Percentiles rank a stretch among this genome's conserved stretches.
phyloP scores from a whole-genome alignment of 179 eudicot species.

The Actinidia arguta region DNA sequence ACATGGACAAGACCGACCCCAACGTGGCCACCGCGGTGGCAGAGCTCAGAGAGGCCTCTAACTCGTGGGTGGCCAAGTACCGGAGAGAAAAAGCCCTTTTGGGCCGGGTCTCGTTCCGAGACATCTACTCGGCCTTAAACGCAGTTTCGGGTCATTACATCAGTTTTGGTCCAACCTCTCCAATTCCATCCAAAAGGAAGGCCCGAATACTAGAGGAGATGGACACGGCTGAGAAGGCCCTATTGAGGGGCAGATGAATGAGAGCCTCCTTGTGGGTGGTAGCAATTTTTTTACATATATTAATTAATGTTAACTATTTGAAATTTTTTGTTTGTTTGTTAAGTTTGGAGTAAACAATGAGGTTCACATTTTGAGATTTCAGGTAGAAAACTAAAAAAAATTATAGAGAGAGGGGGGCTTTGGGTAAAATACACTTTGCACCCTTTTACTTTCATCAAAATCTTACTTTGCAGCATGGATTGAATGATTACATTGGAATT shows the following conservation, averaged over 20 bases:
- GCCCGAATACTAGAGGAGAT: conserved; percentile 88
- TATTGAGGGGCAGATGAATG: conserved; percentile 71
- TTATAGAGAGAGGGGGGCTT: background rate
- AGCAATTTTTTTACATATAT: conserved; percentile 2
- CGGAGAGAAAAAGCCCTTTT: conserved; percentile 76
- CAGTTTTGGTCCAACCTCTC: conserved; percentile 98
- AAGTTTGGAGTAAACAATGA: background rate
- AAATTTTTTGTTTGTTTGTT: background rate
- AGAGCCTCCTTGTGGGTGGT: background rate
- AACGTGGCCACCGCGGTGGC: conserved; percentile 80
- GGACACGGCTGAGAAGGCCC: conserved; percentile 91
- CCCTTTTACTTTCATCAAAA: too few species aligned
- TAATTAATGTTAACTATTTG: background rate
- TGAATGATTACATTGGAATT: too few species aligned
- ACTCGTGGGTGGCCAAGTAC: conserved; percentile 96
- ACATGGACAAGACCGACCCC: conserved; percentile 64
- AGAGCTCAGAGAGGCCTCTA: conserved; percentile 70
- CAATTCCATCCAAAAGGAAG: conserved; percentile 89
- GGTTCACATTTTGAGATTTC: background rate
- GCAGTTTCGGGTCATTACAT: conserved; percentile 96
- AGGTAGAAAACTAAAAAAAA: conserved; percentile 1
- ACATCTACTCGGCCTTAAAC: conserved; percentile 93
- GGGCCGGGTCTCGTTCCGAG: conserved; percentile 78
- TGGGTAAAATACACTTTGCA: too few species aligned
- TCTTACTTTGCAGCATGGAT: too few species aligned